Conservation (phyloP, 2,329 filamentous ascomycete genomes). For the Hypoxylon sp. region DNA sequence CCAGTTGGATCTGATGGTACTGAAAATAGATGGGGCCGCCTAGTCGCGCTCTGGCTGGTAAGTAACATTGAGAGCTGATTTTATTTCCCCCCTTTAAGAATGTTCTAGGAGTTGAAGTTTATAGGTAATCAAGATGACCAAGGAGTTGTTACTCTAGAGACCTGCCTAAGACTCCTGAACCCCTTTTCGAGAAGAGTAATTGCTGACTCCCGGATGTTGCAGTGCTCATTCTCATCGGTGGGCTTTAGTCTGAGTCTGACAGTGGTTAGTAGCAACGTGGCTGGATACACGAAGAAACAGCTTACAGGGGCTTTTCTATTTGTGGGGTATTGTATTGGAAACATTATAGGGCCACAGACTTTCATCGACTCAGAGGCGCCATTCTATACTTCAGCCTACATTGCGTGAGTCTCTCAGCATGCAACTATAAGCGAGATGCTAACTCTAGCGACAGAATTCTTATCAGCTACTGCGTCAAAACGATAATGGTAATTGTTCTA, state of each 20-base stretch:
- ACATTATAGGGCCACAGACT: constrained; percentile 51
- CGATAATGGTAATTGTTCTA: constrained; percentile 64
- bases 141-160: too few relatives aligned
- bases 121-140: too few relatives aligned
- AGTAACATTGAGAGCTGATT: too few relatives aligned
- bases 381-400: constrained; percentile 64
- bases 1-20: constrained; percentile 55
- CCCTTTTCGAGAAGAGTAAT: too few relatives aligned
- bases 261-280: constrained; percentile 56
- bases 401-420: constrained; percentile 57
- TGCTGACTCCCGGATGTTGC: too few relatives aligned
- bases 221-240: constrained; percentile 53
- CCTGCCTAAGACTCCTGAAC: too few relatives aligned
- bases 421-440: background rate
- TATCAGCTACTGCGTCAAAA: constrained; percentile 68
- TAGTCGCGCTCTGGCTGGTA: constrained; percentile 69
- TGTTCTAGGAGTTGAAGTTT: too few relatives aligned
- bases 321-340: constrained; percentile 53
- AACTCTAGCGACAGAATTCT: constrained; percentile 62
- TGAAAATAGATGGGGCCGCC: constrained; percentile 68
- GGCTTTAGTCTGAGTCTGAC: constrained; percentile 56
- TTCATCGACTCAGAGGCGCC: constrained; percentile 65
- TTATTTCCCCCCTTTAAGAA: too few relatives aligned
- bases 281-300: constrained; percentile 56
- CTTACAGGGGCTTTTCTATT: constrained; percentile 55